Percentiles rank a stretch among this genome's conserved stretches.
Conservation (phyloP, 371 early-diverging fungal species). For the Rhizopus arrhizus region DNA sequence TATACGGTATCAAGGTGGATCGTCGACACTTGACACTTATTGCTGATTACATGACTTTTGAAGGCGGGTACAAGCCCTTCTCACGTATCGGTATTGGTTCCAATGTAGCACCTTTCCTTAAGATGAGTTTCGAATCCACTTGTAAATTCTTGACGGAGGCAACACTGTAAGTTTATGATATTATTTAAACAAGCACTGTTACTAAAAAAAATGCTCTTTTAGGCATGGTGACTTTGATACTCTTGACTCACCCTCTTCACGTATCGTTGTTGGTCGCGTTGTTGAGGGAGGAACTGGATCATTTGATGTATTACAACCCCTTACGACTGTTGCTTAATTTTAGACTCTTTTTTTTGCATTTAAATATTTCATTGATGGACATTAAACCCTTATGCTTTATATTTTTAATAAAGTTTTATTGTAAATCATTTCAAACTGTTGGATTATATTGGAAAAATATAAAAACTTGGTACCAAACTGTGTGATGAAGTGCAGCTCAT, state of each 20-base stretch:
- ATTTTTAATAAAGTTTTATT: too few species aligned
- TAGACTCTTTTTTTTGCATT: too few species aligned
- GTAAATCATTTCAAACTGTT: too few species aligned
- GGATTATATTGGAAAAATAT: too few species aligned
- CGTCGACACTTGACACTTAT: constrained; percentile 95
- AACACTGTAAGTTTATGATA: constrained; percentile 46
- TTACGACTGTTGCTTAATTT: constrained; percentile 2
- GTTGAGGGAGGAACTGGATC: constrained; percentile 94
- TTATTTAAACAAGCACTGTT: too few species aligned
- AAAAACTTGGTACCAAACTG: too few species aligned
- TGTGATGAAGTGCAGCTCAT: too few species aligned
- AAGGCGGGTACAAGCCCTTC: constrained; percentile 98
- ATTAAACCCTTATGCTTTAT: too few species aligned
- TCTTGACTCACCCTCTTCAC: constrained; percentile 87
- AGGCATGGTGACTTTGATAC: constrained; percentile 83
- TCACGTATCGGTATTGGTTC: constrained; percentile 93
- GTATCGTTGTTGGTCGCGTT: constrained; percentile 93
- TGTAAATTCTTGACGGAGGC: constrained; percentile 93
- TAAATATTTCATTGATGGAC: too few species aligned
- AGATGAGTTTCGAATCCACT: constrained; percentile 98
- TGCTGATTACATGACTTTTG: constrained; percentile 99
- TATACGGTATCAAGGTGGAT: constrained; percentile 97
- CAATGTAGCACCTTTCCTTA: constrained; percentile 91
- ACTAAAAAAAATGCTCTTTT: too few species aligned
- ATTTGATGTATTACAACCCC: constrained; percentile 83